A percentile compares a stretch with the other conserved stretches of the same genome.
Evolutionary conservation across 768 basidiomycete species (phyloP).

Genomic region (Boletus tylopilopsis): DNA sequence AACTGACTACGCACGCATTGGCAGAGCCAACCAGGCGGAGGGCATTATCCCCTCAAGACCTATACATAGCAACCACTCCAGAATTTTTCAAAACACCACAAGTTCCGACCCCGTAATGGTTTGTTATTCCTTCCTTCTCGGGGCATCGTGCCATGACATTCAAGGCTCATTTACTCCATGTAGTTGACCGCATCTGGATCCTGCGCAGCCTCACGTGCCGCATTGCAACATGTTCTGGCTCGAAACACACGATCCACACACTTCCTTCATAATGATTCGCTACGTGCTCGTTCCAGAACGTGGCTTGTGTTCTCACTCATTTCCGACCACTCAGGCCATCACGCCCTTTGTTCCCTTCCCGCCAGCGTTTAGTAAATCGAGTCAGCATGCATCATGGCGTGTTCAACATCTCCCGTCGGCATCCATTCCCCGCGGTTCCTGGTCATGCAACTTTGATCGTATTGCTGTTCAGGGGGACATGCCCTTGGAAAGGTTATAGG

Average conservation of each 20-base stretch:
- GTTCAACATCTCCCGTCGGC: slow-evolving; percentile 2
- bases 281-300: slow-evolving; percentile 10
- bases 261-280: slow-evolving; percentile 12
- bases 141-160: slow-evolving; percentile 10
- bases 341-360: slow-evolving; percentile 3
- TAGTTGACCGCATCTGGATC: slow-evolving; percentile 3
- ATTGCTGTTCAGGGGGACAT: slow-evolving; percentile 2
- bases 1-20: slow-evolving; percentile 1
- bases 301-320: slow-evolving; percentile 17
- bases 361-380: background rate
- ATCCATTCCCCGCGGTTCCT: slow-evolving; percentile 5
- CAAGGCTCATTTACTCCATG: slow-evolving; percentile 10
- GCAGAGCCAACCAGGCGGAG: slow-evolving; percentile 10
- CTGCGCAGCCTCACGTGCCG: slow-evolving; percentile 21
- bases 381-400: slow-evolving; percentile 4
- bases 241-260: slow-evolving; percentile 25
- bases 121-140: slow-evolving; percentile 15
- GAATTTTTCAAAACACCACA: slow-evolving; percentile 8
- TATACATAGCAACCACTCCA: slow-evolving; percentile 18
- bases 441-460: slow-evolving; percentile 1
- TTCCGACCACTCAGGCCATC: slow-evolving; percentile 18
- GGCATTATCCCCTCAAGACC: slow-evolving; percentile 16
- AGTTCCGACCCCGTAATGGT: slow-evolving; percentile 17
- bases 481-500: background rate
- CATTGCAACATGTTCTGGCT: slow-evolving; percentile 28